Percentiles rank a stretch among this genome's conserved stretches.
Conservation (phyloP, 2,329 filamentous ascomycete genomes). For the Colletotrichum coccodes region DNA sequence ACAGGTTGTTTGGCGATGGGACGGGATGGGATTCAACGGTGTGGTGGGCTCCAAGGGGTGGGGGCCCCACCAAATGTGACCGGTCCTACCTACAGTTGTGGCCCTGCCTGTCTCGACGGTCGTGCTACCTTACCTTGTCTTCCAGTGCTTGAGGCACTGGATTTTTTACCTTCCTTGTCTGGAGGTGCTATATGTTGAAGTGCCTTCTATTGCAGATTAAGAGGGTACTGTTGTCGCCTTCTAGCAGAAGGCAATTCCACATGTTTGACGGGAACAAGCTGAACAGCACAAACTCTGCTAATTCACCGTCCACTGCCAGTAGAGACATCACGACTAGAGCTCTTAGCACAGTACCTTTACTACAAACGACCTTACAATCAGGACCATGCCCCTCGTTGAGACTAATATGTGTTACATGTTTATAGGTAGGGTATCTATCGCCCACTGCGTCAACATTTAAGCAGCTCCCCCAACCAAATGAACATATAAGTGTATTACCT, state of each 20-base stretch:
- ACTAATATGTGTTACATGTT: too few relatives aligned
- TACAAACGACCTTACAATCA: not conserved
- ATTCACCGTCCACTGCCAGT: not conserved
- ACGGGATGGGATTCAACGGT: not conserved
- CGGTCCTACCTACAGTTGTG: not conserved
- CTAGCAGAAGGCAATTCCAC: not conserved
- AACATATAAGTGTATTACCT: not conserved
- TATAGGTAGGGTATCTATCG: too few relatives aligned
- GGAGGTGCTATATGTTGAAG: not conserved
- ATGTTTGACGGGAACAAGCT: too few relatives aligned
- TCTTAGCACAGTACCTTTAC: not conserved
- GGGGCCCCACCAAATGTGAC: not conserved
- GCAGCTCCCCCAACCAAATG: not conserved
- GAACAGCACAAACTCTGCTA: not conserved
- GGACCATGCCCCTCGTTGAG: not conserved
- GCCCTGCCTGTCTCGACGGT: not conserved
- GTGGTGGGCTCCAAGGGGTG: not conserved
- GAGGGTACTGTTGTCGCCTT: not conserved
- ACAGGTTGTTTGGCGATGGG: not conserved
- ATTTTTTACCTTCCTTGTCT: not conserved
- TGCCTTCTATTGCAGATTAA: too few relatives aligned
- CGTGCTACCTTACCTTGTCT: not conserved
- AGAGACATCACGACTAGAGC: not conserved
- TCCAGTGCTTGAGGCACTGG: too few relatives aligned
- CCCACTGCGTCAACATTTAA: not conserved